Percentiles rank a stretch among this genome's conserved stretches.
Conservation (phyloP, 2,329 filamentous ascomycete genomes). For the Pseudogymnoascus destructans region DNA sequence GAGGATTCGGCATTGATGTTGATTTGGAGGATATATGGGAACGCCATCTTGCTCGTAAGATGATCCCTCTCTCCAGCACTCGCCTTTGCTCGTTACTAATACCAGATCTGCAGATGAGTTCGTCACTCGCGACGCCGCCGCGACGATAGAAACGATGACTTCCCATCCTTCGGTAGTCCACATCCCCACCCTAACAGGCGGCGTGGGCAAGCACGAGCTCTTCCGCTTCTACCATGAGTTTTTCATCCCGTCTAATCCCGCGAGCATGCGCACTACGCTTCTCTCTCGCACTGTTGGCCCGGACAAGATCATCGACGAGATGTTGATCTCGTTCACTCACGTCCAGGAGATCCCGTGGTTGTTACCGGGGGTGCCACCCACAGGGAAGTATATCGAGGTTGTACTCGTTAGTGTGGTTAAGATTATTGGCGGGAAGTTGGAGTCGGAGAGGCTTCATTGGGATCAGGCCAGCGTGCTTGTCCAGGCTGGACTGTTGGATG, state of each 20-base stretch:
- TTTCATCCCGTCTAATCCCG: slow-evolving; percentile 50
- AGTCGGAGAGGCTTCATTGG: slow-evolving; percentile 56
- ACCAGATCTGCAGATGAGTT: slow-evolving; percentile 34
- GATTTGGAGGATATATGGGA: slow-evolving; percentile 54
- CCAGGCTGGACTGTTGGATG: slow-evolving; percentile 42
- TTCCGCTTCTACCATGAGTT: slow-evolving; percentile 51
- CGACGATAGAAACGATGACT: slow-evolving; percentile 49
- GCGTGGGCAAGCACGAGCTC: slow-evolving; percentile 44
- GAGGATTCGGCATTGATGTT: slow-evolving; percentile 49
- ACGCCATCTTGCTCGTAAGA: slow-evolving; percentile 46
- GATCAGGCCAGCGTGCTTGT: slow-evolving; percentile 52
- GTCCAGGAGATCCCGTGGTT: slow-evolving; percentile 46
- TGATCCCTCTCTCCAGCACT: background rate
- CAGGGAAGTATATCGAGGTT: slow-evolving; percentile 39
- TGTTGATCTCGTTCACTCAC: slow-evolving; percentile 46
- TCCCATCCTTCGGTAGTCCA: slow-evolving; percentile 57
- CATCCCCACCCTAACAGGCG: slow-evolving; percentile 51
- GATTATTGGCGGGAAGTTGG: slow-evolving; percentile 48
- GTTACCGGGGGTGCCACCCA: slow-evolving; percentile 45
- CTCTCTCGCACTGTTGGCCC: slow-evolving; percentile 51
- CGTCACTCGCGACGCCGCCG: slow-evolving; percentile 40
- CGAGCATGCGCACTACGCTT: slow-evolving; percentile 45
- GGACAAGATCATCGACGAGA: slow-evolving; percentile 52
- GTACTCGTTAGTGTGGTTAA: slow-evolving; percentile 47
- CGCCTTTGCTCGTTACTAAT: background rate